These are phyloP conservation scores for Globisporangium solare DNA, from an alignment of 352 stramenopile species.

Conservation along the genomic window DNA sequence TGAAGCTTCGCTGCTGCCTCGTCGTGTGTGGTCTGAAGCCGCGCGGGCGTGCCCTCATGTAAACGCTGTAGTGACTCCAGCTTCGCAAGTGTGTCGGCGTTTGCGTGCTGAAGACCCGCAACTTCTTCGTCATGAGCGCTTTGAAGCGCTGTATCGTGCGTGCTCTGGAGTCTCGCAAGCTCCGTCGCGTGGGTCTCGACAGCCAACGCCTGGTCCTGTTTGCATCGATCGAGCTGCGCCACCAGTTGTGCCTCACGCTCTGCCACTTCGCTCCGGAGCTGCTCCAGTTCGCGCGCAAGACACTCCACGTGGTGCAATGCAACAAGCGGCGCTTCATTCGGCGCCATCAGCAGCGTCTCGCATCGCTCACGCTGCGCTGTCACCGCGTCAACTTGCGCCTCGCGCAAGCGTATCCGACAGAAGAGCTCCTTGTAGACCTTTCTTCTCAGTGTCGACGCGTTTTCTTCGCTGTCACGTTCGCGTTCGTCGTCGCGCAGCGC, in stretches of 20 bases:
- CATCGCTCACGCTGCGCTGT: neutral
- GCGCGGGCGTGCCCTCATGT: no score
- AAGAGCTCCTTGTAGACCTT: constrained; percentile 12
- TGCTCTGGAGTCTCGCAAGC: neutral
- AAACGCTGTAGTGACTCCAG: no score
- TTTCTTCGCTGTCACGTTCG: no score
- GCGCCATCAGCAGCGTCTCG: constrained; percentile 4
- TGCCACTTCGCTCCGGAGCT: neutral
- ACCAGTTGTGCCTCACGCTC: neutral
- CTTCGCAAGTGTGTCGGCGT: no score
- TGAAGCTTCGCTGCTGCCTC: neutral
- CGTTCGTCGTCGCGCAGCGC: neutral
- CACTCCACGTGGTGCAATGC: neutral
- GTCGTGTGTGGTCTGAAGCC: neutral
- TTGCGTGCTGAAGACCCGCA: no score
- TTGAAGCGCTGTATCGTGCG: neutral
- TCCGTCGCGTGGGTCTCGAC: constrained; percentile 4
- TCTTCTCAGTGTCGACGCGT: neutral
- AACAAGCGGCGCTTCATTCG: constrained; percentile 6
- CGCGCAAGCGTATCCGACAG: neutral
- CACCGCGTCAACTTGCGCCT: constrained; percentile 1
- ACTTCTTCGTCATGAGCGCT: no score
- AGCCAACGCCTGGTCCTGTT: neutral
- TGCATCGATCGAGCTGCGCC: neutral
- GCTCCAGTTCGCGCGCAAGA: neutral